phyloP scores from a whole-genome alignment of 768 basidiomycete species.

The Boletus patriciae region DNA sequence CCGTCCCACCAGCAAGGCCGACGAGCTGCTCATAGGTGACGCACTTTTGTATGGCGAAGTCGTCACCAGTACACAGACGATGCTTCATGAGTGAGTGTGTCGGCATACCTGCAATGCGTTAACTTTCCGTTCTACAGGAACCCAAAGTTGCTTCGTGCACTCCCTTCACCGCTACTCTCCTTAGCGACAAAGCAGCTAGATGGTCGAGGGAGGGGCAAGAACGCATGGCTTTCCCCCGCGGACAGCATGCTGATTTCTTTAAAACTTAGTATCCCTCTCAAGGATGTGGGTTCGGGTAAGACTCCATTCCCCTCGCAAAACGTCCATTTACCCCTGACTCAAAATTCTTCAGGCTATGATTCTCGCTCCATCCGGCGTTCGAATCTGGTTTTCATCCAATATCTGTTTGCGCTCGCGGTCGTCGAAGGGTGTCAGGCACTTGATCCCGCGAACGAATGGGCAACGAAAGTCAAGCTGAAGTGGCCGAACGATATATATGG shows the following conservation, averaged over 20 bases:
- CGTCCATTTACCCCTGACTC: background rate
- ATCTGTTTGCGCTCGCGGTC: conserved; percentile 88
- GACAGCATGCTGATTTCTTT: conserved; percentile 78
- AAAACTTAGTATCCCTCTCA: conserved; percentile 24
- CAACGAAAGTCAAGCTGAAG: conserved; percentile 71
- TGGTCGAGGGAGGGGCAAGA: conserved; percentile 85
- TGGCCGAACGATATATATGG: conserved; percentile 98
- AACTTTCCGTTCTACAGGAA: conserved; percentile 55
- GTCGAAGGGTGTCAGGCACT: conserved; percentile 70
- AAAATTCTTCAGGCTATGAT: background rate
- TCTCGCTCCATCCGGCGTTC: conserved; percentile 32
- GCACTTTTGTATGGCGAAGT: conserved; percentile 82
- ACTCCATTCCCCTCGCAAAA: background rate
- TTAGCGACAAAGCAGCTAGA: conserved; percentile 85
- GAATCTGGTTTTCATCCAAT: conserved; percentile 90
- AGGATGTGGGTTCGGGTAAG: conserved; percentile 8
- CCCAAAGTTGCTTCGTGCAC: conserved; percentile 59
- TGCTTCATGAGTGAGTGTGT: conserved; percentile 80
- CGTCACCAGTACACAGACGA: conserved; percentile 92
- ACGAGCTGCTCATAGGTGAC: conserved; percentile 66
- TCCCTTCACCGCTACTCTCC: conserved; percentile 78
- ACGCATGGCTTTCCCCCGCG: conserved; percentile 88
- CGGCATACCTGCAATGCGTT: background rate
- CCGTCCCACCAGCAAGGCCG: conserved; percentile 18
- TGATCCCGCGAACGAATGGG: conserved; percentile 47